Base-by-base conservation (phyloP, 352 stramenopile species). In the Peronosclerospora sorghi region DNA sequence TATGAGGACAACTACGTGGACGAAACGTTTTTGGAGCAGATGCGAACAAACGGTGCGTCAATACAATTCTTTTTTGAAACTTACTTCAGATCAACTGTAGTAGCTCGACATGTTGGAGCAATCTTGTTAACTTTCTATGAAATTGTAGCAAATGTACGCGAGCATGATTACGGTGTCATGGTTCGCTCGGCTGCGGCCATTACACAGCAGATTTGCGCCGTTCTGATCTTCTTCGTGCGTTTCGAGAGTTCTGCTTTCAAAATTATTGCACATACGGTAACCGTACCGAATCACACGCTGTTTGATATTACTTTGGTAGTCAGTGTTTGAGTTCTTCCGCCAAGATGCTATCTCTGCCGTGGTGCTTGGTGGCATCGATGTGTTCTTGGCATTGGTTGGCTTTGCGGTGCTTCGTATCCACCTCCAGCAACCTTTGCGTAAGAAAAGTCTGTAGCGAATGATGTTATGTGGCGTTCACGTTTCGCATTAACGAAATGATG, bases 1-100 rank as follows among this genome's bases (percentile, higher is more conserved):
- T 95, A 88, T 53, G 75, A 86, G 21, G 86, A 96, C 63, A 92
- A 93, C 56, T 90, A 94, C 59, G 85, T 96, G 37, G 76, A 87
- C 43, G 61, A 75, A 39, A 85, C 73, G 19, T 96, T 96, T 59
- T 66, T 96, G 20, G 73, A 89, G 56, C 82, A 95, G 54, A 78
- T 96, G 50, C 80, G 79, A 41, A 95, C 83, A 10, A 96, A 96
- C 49, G 68, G 85, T 94, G 52, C 40, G 61, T 18, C 32, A 6
- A 26, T 26, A 26, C 21, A 26, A 26, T 26, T 6, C 4, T 26
- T 7, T 26, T 26, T 26, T 6, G 21, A 26, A 3, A 26, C 21
- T 26, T 26, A 26, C 21, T 26, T 26, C 21, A 6, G 3, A 26
- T 26, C 3, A 26, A 26, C 21, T 26, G n/a, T n/a, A 26, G 21